Base-by-base conservation (phyloP, 768 basidiomycete species). In the Mycena maculata region DNA sequence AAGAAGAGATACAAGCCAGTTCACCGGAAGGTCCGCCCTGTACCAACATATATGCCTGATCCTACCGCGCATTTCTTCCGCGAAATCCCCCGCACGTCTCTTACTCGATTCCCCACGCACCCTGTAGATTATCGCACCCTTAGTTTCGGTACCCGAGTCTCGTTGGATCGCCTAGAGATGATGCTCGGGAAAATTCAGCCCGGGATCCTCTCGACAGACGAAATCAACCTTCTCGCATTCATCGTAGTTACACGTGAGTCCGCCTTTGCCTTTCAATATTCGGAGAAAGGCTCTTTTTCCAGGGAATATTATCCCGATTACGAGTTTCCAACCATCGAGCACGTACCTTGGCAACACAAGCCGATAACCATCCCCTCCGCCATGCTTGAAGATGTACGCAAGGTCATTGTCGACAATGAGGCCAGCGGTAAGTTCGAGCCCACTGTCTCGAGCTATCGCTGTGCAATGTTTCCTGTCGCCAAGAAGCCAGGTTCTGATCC, bases 401-500 rank as follows among this genome's bases (percentile, higher is more conserved):
- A 73, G 2, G 69, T 78, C 18, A 58, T 81, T 3, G 30, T 36
- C 0, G 56, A 67, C 0, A 68, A 77, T n/a, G 41, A 70, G 1
- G 53, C 54, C 1, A 64, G 67, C 0, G 76, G 76, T 0, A 66
- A 63, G 10, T 79, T 73, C 42, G 76, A 78, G 54, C 60, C 63
- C 0, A 74, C 68, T 0, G 60, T 68, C 0, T 69, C 76, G 0
- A 76, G 76, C 1, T 78, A 77, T 53, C 60, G 73, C 2, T 73
- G 62, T 0, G 33, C 73, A 4, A 57, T 74, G 56, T 77, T 76
- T 39, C 39, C 73, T 0, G 76, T 80, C 1, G 39, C 55, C 6
- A 81, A 76, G 68, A 74, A 74, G 38, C 73, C 76, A 1, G 70
- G 74, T 2, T 73, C 74, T 1, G 25, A 33, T 27, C 54, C 60